These are phyloP conservation scores for Dictyostelium firmibasis DNA, from an alignment of 78 protist species.

Conservation along the genomic window DNA sequence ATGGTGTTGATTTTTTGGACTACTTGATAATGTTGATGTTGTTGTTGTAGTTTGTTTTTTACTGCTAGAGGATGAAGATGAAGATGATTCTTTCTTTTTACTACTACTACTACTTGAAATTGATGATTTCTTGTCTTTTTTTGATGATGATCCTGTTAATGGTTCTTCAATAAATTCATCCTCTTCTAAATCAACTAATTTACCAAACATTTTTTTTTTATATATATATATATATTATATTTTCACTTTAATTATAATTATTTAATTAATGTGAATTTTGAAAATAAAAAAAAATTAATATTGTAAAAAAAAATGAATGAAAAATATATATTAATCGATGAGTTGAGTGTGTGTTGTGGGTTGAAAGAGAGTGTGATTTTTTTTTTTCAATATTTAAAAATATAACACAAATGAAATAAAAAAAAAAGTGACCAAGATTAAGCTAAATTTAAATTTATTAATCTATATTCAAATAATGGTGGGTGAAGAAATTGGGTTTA, in stretches of 20 bases:
- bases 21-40: neutral
- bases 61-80: neutral
- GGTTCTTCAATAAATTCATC: conserved; percentile 7
- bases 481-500: neutral
- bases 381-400: too few species aligned
- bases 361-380: too few species aligned
- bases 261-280: neutral
- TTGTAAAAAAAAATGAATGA: too few species aligned
- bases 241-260: neutral
- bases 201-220: conserved; percentile 1
- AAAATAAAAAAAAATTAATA: neutral
- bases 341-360: too few species aligned
- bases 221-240: neutral
- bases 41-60: neutral
- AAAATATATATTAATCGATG: too few species aligned
- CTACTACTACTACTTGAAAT: neutral
- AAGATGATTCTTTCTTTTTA: neutral
- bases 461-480: neutral
- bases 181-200: conserved; percentile 15
- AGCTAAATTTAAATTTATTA: neutral
- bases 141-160: neutral
- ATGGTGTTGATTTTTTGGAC: neutral
- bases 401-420: too few species aligned
- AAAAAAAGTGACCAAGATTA: neutral
- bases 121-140: neutral